Evolutionary conservation across 345 rosid genomes (phyloP), one percentile per base, ranked within the genome.

Genomic region (Salix arbutifolia): DNA sequence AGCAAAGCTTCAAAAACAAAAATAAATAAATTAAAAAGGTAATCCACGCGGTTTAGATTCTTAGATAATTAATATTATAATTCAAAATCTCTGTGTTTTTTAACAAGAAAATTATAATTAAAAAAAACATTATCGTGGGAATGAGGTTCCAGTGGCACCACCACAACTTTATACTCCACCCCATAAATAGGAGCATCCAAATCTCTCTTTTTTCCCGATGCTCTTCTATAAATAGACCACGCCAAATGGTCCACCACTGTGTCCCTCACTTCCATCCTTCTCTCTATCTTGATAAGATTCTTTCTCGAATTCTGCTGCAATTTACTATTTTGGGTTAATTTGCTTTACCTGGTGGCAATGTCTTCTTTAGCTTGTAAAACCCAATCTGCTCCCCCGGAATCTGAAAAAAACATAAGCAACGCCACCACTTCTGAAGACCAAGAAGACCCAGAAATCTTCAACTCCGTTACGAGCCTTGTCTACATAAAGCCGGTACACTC

Each of bases 401-500:
- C 68, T 4, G 81, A 76, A 28, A 70, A 56, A 33, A 69, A 2
- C 38, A 44, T 11, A 23, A 14, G 1, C 68, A 62, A 70, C 68
- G n/a, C 42, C 14, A 44, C 13, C 11, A 46, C 44, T 1, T 35
- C 37, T 5, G 79, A 48, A 37, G 81, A 77, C 7, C 75, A 80
- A n/a, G 85, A 80, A 25, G 80, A 75, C 8, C 66, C 37, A 44
- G 81, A 69, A 61, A 73, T 62, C 74, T 35, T 21, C 3, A 48
- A 37, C 65, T 19, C 13, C 0, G 83, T 85, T 4, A 80, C 81
- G 3, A 84, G 75, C 69, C 86, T 81, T 76, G 40, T 88, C 72
- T 28, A 16, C 53, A 6, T 89, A 13, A 82, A 71, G 56, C 86
- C 82, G 0, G 77, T 67, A 6, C 81, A 85, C 80, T 61, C 87